phyloP scores from a whole-genome alignment of 495 filamentous ascomycete genomes.

The Lasiosphaeriaceae sp. region DNA sequence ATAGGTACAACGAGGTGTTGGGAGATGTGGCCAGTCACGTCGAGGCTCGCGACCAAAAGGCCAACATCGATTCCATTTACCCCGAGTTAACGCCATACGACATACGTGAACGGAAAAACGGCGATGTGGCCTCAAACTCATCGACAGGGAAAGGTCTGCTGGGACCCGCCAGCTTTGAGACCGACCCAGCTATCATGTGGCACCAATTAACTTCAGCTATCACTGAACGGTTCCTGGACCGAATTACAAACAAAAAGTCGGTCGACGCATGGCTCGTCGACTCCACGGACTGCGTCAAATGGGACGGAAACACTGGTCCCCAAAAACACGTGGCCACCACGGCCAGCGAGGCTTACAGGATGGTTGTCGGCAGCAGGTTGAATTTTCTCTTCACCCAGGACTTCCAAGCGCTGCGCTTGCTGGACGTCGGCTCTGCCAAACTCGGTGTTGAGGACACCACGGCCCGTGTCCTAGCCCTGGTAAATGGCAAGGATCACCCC shows the following conservation, averaged over 20 bases:
- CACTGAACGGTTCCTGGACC: slow-evolving; percentile 38
- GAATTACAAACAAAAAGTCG: slow-evolving; percentile 41
- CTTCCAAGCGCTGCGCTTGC: slow-evolving; percentile 66
- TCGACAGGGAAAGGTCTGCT: too few species aligned
- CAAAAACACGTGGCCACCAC: slow-evolving; percentile 15
- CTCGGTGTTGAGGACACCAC: slow-evolving; percentile 31
- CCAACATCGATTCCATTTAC: slow-evolving; percentile 32
- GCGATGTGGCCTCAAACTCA: too few species aligned
- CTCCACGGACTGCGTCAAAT: slow-evolving; percentile 36
- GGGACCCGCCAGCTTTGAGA: background rate
- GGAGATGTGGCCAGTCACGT: slow-evolving; percentile 33
- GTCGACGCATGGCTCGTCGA: slow-evolving; percentile 50
- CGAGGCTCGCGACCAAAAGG: slow-evolving; percentile 31
- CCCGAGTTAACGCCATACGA: slow-evolving; percentile 37
- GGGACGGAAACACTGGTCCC: slow-evolving; percentile 27
- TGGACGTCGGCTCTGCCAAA: slow-evolving; percentile 44
- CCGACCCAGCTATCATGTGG: slow-evolving; percentile 30
- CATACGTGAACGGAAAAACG: slow-evolving; percentile 7
- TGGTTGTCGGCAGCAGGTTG: slow-evolving; percentile 27
- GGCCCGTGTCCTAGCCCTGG: slow-evolving; percentile 24
- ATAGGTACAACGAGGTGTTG: slow-evolving; percentile 49
- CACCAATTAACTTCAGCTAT: slow-evolving; percentile 49
- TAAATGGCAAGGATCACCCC: slow-evolving; percentile 7
- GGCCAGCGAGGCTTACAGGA: slow-evolving; percentile 5
- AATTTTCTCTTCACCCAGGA: slow-evolving; percentile 52